Conservation (phyloP, 768 basidiomycete species). For the Coprinopsis strossmayeri region DNA sequence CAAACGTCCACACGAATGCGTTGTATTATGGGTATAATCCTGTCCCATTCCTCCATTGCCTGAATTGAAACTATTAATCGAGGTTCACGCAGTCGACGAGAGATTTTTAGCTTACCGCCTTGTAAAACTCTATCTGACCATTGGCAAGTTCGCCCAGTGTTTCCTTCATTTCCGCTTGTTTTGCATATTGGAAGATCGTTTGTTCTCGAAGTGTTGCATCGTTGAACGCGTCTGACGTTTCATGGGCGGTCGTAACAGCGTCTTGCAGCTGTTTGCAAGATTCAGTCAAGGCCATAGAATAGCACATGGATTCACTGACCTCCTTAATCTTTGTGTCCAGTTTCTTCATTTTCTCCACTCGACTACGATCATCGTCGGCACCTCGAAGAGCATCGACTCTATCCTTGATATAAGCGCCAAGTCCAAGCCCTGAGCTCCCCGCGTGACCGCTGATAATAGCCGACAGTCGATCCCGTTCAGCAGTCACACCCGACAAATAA, state of each 20-base stretch:
- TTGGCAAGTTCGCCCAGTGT: conserved; percentile 85
- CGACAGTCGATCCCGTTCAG: conserved; percentile 88
- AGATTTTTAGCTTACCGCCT: conserved; percentile 44
- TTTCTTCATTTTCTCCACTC: conserved; percentile 92
- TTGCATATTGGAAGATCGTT: conserved; percentile 80
- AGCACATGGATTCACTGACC: conserved; percentile 34
- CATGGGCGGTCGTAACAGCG: conserved; percentile 90
- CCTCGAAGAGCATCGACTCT: conserved; percentile 88
- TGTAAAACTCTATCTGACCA: conserved; percentile 93
- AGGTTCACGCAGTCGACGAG: background rate
- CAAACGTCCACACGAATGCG: conserved; percentile 91
- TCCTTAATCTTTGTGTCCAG: conserved; percentile 94
- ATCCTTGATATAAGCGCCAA: conserved; percentile 88
- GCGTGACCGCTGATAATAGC: conserved; percentile 87
- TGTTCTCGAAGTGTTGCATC: conserved; percentile 93
- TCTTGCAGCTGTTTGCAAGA: conserved; percentile 71
- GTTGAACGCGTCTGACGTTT: conserved; percentile 94
- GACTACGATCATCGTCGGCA: conserved; percentile 85
- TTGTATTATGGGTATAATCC: conserved; percentile 89
- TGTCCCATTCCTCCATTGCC: conserved; percentile 98
- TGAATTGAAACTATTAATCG: conserved; percentile 20
- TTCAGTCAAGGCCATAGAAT: conserved; percentile 10
- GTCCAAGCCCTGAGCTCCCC: conserved; percentile 74
- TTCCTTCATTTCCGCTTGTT: conserved; percentile 96
- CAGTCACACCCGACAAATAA: conserved; percentile 87